Evolutionary conservation across 257 asterid genomes (phyloP), one percentile per base, ranked within the genome.

Genomic region (Solanum dulcamara): DNA sequence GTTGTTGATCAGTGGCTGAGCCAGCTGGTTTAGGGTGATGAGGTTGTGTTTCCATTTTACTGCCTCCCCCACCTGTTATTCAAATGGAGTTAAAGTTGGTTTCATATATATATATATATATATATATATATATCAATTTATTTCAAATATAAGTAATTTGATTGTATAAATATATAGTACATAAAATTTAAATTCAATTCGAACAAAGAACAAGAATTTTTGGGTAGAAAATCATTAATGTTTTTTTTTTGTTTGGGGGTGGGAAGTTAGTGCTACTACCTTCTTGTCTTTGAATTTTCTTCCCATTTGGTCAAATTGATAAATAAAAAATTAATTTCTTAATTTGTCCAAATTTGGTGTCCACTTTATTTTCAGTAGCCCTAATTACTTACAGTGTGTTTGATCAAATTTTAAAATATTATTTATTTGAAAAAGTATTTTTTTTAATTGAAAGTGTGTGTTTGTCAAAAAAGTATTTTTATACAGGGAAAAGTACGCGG

Each of bases 21-120:
- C 0, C 2, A 70, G 2, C 80, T 37, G 20, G 0, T 18, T 0
- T 0, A 70, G 50, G 13, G 2, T 0, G 4, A 10, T 20, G 48
- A 35, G 18, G 1, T 10, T 0, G 17, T n/a, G 2, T 6, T 20
- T 2, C 18, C 17, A 38, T 70, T 37, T 10, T 37, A 20, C 7
- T 37, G 9, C 1, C 17, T 20, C 32, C 50, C 0, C 9, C 2
- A 71, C 20, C 80, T 71, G 2, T 71, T 37, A 71, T 37, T 37
- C 9, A 70, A 70, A 70, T 37, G 15, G 10, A 30, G 5, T 30
- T 14, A 14, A 50, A 46, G 53, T 59, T 59, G n/a, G n/a, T n/a
- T n/a, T n/a, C n/a, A 59, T 59, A 59, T 59, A 59, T 24, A n/a
- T 59, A 53, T 35, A 12, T n/a, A 59, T 35, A 59, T 59, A 59